A percentile compares a stretch with the other conserved stretches of the same genome.
phyloP scores from a whole-genome alignment of 495 filamentous ascomycete species.

The Penicillium samsonianum region DNA sequence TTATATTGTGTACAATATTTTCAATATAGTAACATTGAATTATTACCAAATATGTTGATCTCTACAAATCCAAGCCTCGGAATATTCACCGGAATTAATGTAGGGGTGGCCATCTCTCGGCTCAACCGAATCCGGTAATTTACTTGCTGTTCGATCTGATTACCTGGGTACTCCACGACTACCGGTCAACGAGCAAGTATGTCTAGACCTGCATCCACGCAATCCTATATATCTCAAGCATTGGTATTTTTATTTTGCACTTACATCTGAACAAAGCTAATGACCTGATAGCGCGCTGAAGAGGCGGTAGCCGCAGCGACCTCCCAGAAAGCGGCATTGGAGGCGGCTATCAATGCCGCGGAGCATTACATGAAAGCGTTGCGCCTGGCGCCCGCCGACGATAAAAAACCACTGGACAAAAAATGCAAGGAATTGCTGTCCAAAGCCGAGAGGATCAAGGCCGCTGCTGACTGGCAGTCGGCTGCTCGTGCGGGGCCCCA shows the following conservation, averaged over 20 bases:
- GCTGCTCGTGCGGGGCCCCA: conserved; percentile 23
- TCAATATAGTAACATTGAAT: neutral
- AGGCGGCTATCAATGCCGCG: conserved; percentile 69
- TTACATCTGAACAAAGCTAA: conserved; percentile 16
- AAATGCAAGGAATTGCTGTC: conserved; percentile 68
- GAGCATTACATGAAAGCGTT: conserved; percentile 79
- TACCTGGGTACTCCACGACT: conserved; percentile 10
- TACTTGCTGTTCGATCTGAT: conserved; percentile 10
- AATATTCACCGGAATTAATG: conserved; percentile 2
- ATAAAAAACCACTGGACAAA: conserved; percentile 60
- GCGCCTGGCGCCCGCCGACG: conserved; percentile 47
- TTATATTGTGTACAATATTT: neutral
- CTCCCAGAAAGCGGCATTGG: conserved; percentile 67
- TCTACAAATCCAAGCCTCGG: neutral
- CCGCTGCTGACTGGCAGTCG: conserved; percentile 37
- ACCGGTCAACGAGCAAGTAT: conserved; percentile 26
- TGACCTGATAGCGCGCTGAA: conserved; percentile 59
- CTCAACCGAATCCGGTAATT: conserved; percentile 12
- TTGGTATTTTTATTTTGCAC: conserved; percentile 15
- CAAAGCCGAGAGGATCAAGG: conserved; percentile 74
- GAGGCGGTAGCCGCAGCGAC: conserved; percentile 51
- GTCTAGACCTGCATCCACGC: conserved; percentile 32
- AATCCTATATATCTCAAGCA: conserved; percentile 31
- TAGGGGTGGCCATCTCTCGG: neutral
- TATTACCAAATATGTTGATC: neutral